Evolutionary conservation across 176 grass and related monocot genomes (phyloP), one percentile per base, ranked within the genome.

Genomic region (Musa beccarii): DNA sequence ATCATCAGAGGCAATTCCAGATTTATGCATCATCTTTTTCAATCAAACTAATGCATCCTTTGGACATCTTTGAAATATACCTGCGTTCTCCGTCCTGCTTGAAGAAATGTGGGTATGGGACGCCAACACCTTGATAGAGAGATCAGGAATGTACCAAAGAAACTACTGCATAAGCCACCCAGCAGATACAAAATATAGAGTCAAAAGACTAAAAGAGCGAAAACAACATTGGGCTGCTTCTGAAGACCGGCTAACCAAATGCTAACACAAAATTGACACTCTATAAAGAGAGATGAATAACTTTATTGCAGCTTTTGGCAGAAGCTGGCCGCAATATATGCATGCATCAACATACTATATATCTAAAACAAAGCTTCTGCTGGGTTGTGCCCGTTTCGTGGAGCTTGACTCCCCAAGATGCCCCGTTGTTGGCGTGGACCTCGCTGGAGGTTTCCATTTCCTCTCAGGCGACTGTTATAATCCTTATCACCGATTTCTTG

Each of bases 371-470:
- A 26, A 20, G 63, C 10, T 26, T 66, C 22, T 6, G 22, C 63
- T 3, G 10, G n/a, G 63, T 81, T 43, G 34, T 43, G 34, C 34
- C 34, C 34, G 6, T 43, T 81, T 76, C 83, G 84, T 57, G 16
- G 22, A 17, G 17, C 16, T 26, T 82, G 76, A 73, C 82, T 82
- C 14, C 83, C 89, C 53, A 92, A 67, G 54, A 92, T 88, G 81
- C 89, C 89, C 81, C 83, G 88, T 63, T 92, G 86, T 26, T 89
- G 81, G 22, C 86, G 79, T 72, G 84, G 79, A 57, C 9, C 79
- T 68, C 86, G 81, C 22, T 66, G 84, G 11, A 89, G 16, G 52
- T 70, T 80, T 9, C 84, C 86, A 9, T 92, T 92, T 49, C 76
- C 73, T 79, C 84, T 84, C 29, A 79, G 76, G 17, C 86, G 81